Evolutionary conservation across 2,329 filamentous ascomycete genomes (phyloP).

Genomic region (Cercospora sp.): DNA sequence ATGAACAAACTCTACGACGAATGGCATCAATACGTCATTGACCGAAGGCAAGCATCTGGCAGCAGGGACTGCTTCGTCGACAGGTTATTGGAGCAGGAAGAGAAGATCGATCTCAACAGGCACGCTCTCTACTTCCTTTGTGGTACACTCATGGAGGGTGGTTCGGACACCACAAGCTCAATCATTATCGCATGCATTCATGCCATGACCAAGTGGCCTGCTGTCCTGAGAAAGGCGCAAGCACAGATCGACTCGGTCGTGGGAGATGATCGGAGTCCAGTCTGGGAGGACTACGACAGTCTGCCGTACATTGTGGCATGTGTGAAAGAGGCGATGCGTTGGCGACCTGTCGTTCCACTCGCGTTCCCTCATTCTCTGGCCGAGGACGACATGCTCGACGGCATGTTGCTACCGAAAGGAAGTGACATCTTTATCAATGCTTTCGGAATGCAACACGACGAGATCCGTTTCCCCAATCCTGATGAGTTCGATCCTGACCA

Average conservation of each 20-base stretch:
- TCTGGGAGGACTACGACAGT: constrained; percentile 28
- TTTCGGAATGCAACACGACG: no score
- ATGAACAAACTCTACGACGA: constrained; percentile 48
- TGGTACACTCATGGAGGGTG: constrained; percentile 37
- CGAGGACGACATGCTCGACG: no score
- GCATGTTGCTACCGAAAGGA: no score
- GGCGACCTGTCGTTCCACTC: constrained; percentile 27
- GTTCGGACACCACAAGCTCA: constrained; percentile 34
- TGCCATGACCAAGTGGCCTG: constrained; percentile 29
- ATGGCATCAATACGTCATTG: constrained; percentile 39
- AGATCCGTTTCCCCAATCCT: constrained; percentile 27
- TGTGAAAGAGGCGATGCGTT: constrained; percentile 36
- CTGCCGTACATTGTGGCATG: constrained; percentile 32
- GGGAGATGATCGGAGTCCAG: constrained; percentile 29
- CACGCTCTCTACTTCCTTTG: constrained; percentile 44
- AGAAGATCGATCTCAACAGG: constrained; percentile 22
- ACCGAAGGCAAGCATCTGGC: constrained; percentile 33
- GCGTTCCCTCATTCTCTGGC: constrained; percentile 37
- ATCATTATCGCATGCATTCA: constrained; percentile 43
- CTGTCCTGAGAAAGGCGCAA: constrained; percentile 22
- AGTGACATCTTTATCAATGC: no score
- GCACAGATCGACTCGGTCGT: constrained; percentile 31
- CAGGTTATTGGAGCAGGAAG: constrained; percentile 42
- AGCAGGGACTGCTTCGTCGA: constrained; percentile 43
- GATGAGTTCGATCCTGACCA: constrained; percentile 42